These are phyloP conservation scores for Rhodamnia argentea DNA, from an alignment of 345 rosid species.

Conservation along the genomic window DNA sequence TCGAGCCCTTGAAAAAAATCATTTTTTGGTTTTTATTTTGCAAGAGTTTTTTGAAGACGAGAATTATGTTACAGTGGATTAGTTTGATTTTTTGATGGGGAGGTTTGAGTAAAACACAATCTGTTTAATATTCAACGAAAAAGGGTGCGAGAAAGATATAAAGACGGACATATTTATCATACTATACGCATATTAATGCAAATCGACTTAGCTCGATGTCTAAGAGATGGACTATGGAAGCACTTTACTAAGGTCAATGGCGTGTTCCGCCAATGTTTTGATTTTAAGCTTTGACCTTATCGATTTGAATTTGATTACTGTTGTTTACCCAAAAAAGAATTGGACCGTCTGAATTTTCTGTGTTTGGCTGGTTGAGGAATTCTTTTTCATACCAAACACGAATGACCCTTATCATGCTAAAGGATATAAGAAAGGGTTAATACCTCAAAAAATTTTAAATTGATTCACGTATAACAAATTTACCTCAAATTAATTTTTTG, in stretches of 20 bases:
- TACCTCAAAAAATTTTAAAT: too few species aligned
- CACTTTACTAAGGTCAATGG: background rate
- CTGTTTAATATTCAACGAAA: background rate
- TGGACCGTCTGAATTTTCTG: background rate
- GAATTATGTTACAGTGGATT: background rate
- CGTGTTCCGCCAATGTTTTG: background rate
- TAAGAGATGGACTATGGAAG: background rate
- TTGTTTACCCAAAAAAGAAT: background rate
- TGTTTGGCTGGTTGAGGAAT: background rate
- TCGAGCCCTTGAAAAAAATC: background rate
- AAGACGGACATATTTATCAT: background rate
- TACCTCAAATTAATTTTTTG: too few species aligned
- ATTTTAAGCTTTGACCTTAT: background rate
- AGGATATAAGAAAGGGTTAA: background rate
- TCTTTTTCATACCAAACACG: background rate
- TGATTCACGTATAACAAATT: too few species aligned
- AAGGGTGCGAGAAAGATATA: background rate
- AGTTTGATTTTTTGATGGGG: background rate
- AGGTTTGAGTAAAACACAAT: background rate
- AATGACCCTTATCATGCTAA: background rate
- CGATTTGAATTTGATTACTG: background rate
- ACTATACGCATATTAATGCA: background rate
- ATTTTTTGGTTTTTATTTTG: background rate
- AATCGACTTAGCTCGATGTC: background rate
- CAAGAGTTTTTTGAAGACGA: background rate